A percentile compares a stretch with the other conserved stretches of the same genome.
Evolutionary conservation across 805 yeast genomes (phyloP).

Genomic region (Candida stauntonica): DNA sequence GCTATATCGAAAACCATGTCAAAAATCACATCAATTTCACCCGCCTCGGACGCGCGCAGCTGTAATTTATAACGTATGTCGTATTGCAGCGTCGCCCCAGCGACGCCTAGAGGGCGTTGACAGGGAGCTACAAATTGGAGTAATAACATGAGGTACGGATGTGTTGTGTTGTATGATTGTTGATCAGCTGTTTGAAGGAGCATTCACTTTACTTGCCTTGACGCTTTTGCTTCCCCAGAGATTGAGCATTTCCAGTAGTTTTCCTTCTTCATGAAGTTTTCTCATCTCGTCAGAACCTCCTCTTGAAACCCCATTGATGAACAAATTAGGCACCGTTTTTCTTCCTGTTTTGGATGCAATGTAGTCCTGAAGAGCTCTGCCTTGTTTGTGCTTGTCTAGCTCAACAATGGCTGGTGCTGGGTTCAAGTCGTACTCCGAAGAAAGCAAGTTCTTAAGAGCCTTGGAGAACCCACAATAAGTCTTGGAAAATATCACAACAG

Average conservation of each 20-base stretch:
- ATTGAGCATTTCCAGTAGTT: constrained; percentile 45
- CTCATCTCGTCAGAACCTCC: constrained; percentile 89
- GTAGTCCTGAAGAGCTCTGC: constrained; percentile 68
- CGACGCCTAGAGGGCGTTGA: too few relatives aligned
- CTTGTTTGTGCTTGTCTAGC: constrained; percentile 75
- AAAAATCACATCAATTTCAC: too few relatives aligned
- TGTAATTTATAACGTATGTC: too few relatives aligned
- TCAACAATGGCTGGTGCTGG: constrained; percentile 78
- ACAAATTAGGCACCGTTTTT: constrained; percentile 84
- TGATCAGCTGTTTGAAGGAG: constrained; percentile 50
- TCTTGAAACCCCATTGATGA: constrained; percentile 66
- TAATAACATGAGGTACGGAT: too few relatives aligned
- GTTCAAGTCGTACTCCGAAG: constrained; percentile 57
- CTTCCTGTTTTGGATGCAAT: constrained; percentile 70
- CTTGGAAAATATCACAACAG: constrained; percentile 57
- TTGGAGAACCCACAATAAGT: constrained; percentile 72
- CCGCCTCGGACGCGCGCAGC: too few relatives aligned
- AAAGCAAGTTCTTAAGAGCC: constrained; percentile 61
- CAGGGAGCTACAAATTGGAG: too few relatives aligned
- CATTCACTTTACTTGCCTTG: constrained; percentile 44
- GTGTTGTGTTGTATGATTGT: too few relatives aligned
- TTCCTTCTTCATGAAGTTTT: constrained; percentile 52
- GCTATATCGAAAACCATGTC: too few relatives aligned
- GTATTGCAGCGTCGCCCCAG: too few relatives aligned
- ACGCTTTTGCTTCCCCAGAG: constrained; percentile 61